Evolutionary conservation across 2,329 filamentous ascomycete genomes (phyloP).

Genomic region (Aspergillus caelatus): DNA sequence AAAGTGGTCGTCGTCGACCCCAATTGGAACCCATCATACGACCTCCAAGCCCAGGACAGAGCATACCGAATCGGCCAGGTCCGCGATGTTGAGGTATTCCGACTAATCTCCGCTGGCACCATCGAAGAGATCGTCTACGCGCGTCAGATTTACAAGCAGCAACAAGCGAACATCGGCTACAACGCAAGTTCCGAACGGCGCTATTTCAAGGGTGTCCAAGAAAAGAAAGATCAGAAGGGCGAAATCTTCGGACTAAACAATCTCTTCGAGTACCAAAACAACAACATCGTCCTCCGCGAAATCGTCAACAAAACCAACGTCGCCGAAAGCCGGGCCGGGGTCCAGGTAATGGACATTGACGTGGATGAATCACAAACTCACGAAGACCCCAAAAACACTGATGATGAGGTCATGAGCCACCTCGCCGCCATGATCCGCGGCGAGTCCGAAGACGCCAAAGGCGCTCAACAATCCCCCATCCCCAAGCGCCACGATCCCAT

Average conservation of each 20-base stretch:
- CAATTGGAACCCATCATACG: slow-evolving; percentile 95
- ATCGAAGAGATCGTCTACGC: slow-evolving; percentile 98
- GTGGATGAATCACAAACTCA: slow-evolving; percentile 63
- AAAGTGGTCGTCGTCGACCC: slow-evolving; percentile 97
- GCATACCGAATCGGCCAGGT: slow-evolving; percentile 94
- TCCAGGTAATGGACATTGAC: slow-evolving; percentile 77
- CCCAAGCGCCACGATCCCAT: slow-evolving; percentile 69
- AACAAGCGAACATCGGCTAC: slow-evolving; percentile 97
- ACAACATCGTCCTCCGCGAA: slow-evolving; percentile 81
- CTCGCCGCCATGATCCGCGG: slow-evolving; percentile 66
- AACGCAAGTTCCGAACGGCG: slow-evolving; percentile 87
- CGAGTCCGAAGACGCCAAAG: slow-evolving; percentile 29
- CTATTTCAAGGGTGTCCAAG: slow-evolving; percentile 94
- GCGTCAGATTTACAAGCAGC: slow-evolving; percentile 97
- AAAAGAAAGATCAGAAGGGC: slow-evolving; percentile 77
- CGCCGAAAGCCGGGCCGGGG: slow-evolving; percentile 85
- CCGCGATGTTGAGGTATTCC: slow-evolving; percentile 92
- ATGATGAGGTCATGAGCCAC: slow-evolving; percentile 71
- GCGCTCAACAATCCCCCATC: slow-evolving; percentile 27
- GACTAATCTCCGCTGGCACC: slow-evolving; percentile 85
- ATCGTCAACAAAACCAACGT: slow-evolving; percentile 99
- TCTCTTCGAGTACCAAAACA: slow-evolving; percentile 77
- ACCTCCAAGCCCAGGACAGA: slow-evolving; percentile 93
- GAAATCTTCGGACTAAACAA: slow-evolving; percentile 93
- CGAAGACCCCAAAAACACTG: slow-evolving; percentile 48